Percentiles rank a stretch among this genome's conserved stretches.
Evolutionary conservation across 306 rosid species (phyloP).

Genomic region (Arachis stenosperma): DNA sequence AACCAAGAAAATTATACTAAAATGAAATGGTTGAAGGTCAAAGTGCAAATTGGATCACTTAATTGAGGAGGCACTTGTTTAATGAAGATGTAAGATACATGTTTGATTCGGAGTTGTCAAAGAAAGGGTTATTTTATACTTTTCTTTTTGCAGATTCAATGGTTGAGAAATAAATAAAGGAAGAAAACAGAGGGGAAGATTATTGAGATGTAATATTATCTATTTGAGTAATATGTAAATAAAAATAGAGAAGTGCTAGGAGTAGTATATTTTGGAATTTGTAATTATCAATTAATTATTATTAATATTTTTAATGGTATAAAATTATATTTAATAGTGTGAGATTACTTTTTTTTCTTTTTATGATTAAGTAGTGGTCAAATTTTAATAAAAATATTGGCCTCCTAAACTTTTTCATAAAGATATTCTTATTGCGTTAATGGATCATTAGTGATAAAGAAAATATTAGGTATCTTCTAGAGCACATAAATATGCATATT

Average conservation of each 20-base stretch:
- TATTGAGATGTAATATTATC: conserved; percentile 22
- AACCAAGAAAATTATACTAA: conserved; percentile 12
- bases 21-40: conserved; percentile 22
- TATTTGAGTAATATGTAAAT: neutral
- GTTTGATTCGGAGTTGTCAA: conserved; percentile 16
- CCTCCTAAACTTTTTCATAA: no score
- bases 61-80: neutral
- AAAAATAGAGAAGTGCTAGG: no score
- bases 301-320: no score
- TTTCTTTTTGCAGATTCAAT: neutral
- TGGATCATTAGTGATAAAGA: conserved; percentile 4
- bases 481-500: neutral
- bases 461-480: neutral
- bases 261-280: no score
- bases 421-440: neutral
- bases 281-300: no score
- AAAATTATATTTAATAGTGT: no score
- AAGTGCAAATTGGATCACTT: conserved; percentile 17
- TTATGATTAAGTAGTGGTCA: no score
- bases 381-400: no score
- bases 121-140: conserved; percentile 18
- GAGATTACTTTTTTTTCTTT: no score
- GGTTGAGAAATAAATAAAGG: neutral
- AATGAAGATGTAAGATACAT: conserved; percentile 25
- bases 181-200: conserved; percentile 8